Base-by-base conservation (phyloP, 2,329 filamentous ascomycete species). In the Sporothrix globosa region DNA sequence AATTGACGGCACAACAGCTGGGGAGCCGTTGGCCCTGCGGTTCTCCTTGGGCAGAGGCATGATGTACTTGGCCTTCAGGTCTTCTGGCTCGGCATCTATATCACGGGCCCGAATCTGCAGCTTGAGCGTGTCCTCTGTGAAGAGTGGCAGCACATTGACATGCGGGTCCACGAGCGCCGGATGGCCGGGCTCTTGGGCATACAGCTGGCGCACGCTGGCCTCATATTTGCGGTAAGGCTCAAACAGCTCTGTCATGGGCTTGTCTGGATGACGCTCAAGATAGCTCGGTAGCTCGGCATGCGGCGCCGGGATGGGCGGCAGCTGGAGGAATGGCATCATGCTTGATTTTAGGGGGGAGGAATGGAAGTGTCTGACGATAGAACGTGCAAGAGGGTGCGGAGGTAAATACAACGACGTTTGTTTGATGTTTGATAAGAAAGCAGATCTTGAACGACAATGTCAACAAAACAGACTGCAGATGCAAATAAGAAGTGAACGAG, bases 141-240 rank as follows among this genome's bases (percentile, higher is more conserved):
- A 93, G 41, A 93, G 80, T 1, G 91, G 89, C 9, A 92, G 80
- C 30, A 91, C 81, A 74, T 91, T 92, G 76, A 91, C 79, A 71
- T 85, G 79, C 7, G 83, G 83, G 73, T 90, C 84, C 46, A 86
- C 77, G 21, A 91, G 81, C 24, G 82, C 80, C 7, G 86, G 82
- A 73, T 91, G 87, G 68, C 82, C 79, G 6, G 88, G 88, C 65
- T 91, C 84, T 76, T 92, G 91, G 50, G 91, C 90, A 75, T 89
- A 93, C 21, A 90, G 76, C 73, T 89, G 84, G 58, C 91, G 87
- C 67, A 93, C 81, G 72, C 86, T 83, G 61, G 86, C 83, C 77
- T 93, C 91, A 74, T 89, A 92, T 69, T 85, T 79, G 76, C 90
- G 87, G 79, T 88, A 93, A 0, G 91, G 91, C 67, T 85, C 80